phyloP scores from a whole-genome alignment of 805 yeast species.

The Candida krabiensis region DNA sequence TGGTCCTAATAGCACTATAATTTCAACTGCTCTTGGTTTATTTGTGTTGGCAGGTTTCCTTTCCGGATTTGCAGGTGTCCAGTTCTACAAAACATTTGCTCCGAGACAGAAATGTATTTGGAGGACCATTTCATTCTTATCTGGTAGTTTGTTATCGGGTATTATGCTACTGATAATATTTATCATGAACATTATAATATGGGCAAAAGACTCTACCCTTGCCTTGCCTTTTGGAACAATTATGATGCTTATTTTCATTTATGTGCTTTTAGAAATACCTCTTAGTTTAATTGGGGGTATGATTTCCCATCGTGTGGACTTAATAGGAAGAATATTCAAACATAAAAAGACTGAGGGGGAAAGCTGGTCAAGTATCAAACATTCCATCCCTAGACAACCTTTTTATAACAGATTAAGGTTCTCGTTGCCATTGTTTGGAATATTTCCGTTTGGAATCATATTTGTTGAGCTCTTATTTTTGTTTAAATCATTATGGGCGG shows the following conservation, averaged over 20 bases:
- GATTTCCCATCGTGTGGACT: slow-evolving; percentile 29
- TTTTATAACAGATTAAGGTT: slow-evolving; percentile 31
- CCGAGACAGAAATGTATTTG: slow-evolving; percentile 38
- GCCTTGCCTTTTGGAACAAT: slow-evolving; percentile 82
- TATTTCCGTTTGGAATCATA: slow-evolving; percentile 78
- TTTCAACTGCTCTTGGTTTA: slow-evolving; percentile 57
- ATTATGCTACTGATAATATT: slow-evolving; percentile 49
- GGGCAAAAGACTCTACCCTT: slow-evolving; percentile 72
- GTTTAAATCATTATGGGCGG: slow-evolving; percentile 76
- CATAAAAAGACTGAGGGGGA: slow-evolving; percentile 12
- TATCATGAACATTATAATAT: slow-evolving; percentile 63
- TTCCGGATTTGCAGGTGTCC: slow-evolving; percentile 72
- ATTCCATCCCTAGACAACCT: slow-evolving; percentile 38
- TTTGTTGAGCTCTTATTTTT: slow-evolving; percentile 74
- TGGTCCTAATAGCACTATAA: slow-evolving; percentile 63
- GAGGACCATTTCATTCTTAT: slow-evolving; percentile 41
- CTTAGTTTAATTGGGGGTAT: slow-evolving; percentile 73
- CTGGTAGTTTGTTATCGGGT: slow-evolving; percentile 51
- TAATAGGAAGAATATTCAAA: slow-evolving; percentile 17
- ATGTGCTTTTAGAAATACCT: slow-evolving; percentile 71
- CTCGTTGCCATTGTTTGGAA: slow-evolving; percentile 55
- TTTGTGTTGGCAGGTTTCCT: slow-evolving; percentile 71
- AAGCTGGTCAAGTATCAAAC: slow-evolving; percentile 5
- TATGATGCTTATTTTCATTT: slow-evolving; percentile 54
- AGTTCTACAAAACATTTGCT: slow-evolving; percentile 57